Evolutionary conservation across 805 yeast genomes (phyloP), one percentile per base, ranked within the genome.

Genomic region (Ogataea salicorniae): DNA sequence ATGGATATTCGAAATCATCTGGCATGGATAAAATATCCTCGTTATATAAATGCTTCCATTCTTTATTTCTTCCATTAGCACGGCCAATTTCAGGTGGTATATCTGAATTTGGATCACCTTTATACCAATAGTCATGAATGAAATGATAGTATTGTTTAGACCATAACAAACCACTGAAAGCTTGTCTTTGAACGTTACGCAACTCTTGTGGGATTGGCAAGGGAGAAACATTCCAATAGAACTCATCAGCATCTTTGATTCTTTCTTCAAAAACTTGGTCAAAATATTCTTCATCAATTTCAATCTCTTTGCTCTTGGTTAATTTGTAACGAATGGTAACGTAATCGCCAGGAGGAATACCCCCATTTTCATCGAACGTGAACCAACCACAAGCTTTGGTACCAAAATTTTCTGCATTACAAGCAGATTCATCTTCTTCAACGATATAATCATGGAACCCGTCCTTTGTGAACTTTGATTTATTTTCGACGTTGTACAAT

Each of bases 1-100:
- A 90, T 13, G 96, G 96, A 66, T 90, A 90, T 67, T 90, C 97
- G 88, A 96, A 90, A 64, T 89, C 91, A 63, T 90, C 97, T 2
- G 97, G 97, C 73, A 90, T 76, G 1, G 95, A 87, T 57, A 90
- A 73, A 42, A 90, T 77, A 65, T 90, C 96, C 62, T 88, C 92
- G 59, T 87, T 84, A 68, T 88, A 88, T 64, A 90, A 71, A 65
- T 90, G 95, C 58, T 79, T 80, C 97, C 97, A 90, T 47, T 87
- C 90, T 59, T 79, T 76, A 68, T 90, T 90, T 66, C 97, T 76
- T n/a, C 92, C 87, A 60, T 84, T 80, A 29, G 91, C 92, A 55
- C 97, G 72, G 58, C 90, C 81, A 11, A 77, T 76, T 2, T 91
- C 84, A 0, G 96, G 95, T n/a, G 82, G 80, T 38, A 86, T 77